Percentiles rank a stretch among this genome's conserved stretches.
Conservation (phyloP, 2,329 filamentous ascomycete genomes). For the Clonostachys rosea region DNA sequence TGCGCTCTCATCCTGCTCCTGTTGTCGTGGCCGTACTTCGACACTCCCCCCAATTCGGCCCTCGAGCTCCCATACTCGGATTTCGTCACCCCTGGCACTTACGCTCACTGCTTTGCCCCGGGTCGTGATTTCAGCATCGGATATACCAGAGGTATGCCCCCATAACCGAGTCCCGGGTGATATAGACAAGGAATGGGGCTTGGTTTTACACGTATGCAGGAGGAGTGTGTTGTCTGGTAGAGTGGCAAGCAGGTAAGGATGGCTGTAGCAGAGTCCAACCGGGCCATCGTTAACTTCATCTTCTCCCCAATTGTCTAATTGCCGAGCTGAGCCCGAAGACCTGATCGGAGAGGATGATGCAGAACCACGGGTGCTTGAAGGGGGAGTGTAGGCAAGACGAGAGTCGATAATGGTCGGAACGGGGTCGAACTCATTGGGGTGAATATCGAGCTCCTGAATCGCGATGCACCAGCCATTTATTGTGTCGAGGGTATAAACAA, state of each 20-base stretch:
- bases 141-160: constrained; percentile 89
- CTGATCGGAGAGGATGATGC: constrained; percentile 6
- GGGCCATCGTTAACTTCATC: constrained; percentile 36
- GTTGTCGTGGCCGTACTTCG: constrained; percentile 38
- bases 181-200: constrained; percentile 59
- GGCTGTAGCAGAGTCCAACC: constrained; percentile 63
- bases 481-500: constrained; percentile 80
- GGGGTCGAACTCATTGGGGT: constrained; percentile 15
- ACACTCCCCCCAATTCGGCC: constrained; percentile 55
- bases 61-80: constrained; percentile 87
- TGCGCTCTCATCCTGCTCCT: neutral
- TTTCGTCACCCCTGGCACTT: constrained; percentile 71
- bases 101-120: constrained; percentile 89
- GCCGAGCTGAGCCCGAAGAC: neutral
- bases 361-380: constrained; percentile 16
- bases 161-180: constrained; percentile 73
- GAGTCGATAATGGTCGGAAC: constrained; percentile 23
- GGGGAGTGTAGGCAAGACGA: constrained; percentile 27
- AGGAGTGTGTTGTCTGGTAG: constrained; percentile 86
- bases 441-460: constrained; percentile 80
- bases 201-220: constrained; percentile 76
- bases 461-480: constrained; percentile 82
- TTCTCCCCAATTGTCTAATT: neutral
- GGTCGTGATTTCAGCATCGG: constrained; percentile 77
- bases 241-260: constrained; percentile 81